Percentiles rank a stretch among this genome's conserved stretches.
Evolutionary conservation across 2,329 filamentous ascomycete species (phyloP).

Genomic region (Passalora sequoiae): DNA sequence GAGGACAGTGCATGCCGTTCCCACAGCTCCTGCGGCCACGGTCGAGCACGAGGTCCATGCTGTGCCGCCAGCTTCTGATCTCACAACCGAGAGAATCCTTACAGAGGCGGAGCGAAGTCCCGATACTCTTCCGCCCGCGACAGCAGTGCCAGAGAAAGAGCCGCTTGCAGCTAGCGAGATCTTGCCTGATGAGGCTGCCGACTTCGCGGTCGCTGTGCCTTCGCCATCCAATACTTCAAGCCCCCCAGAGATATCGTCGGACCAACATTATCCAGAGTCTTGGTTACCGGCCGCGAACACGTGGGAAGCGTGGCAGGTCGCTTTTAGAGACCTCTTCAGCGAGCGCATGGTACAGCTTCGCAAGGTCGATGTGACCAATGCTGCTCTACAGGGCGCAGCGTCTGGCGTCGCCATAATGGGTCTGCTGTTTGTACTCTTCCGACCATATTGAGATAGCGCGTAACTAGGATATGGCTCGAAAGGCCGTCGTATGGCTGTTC

Average conservation of each 20-base stretch:
- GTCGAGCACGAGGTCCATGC: constrained; percentile 22
- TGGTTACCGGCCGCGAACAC: constrained; percentile 1
- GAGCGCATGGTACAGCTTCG: constrained; percentile 42
- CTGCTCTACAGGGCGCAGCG: constrained; percentile 42
- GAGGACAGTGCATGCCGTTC: constrained; percentile 46
- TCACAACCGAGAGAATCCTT: constrained; percentile 17
- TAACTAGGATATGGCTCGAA: too few species aligned
- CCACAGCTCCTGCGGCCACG: constrained; percentile 11
- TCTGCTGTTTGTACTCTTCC: constrained; percentile 32
- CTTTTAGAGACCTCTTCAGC: constrained; percentile 36
- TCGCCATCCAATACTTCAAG: not conserved
- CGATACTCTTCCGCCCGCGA: not conserved
- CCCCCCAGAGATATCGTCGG: not conserved
- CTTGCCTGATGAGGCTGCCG: constrained; percentile 23
- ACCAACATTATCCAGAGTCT: not conserved
- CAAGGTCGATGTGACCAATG: constrained; percentile 43
- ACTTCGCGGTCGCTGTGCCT: constrained; percentile 14
- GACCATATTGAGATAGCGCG: constrained; percentile 20
- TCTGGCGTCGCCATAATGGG: constrained; percentile 37
- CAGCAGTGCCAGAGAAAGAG: constrained; percentile 9
- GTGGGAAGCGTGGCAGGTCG: constrained; percentile 19
- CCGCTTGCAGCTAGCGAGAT: constrained; percentile 21
- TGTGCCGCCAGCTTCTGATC: constrained; percentile 18
- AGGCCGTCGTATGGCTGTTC: too few species aligned
- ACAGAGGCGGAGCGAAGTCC: not conserved